Evolutionary conservation across 2,329 filamentous ascomycete species (phyloP).

Genomic region (Coniochaeta sp.): DNA sequence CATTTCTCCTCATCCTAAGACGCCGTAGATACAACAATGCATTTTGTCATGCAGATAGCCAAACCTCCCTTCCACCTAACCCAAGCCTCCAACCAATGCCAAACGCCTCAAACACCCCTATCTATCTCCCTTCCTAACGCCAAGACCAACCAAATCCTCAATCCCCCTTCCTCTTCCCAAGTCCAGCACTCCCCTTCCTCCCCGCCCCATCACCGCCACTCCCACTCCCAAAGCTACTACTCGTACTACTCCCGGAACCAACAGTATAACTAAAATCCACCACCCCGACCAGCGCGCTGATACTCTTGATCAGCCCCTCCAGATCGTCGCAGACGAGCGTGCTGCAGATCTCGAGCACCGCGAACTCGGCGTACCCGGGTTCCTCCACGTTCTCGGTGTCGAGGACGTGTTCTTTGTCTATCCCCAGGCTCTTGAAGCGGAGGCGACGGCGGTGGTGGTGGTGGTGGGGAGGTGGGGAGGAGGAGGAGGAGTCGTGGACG

Average conservation of each 20-base stretch:
- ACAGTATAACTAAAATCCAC: slow-evolving; percentile 66
- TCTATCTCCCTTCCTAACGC: too few species aligned
- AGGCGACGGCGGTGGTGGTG: neutral
- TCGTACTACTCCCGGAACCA: slow-evolving; percentile 14
- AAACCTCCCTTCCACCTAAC: too few species aligned
- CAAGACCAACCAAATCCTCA: neutral
- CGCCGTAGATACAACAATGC: too few species aligned
- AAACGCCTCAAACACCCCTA: neutral
- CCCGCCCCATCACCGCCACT: neutral
- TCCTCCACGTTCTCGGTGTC: slow-evolving; percentile 60
- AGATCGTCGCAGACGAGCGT: slow-evolving; percentile 64
- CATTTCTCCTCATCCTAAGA: too few species aligned
- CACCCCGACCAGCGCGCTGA: slow-evolving; percentile 64
- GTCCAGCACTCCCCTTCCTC: slow-evolving; percentile 5
- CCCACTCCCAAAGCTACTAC: slow-evolving; percentile 1
- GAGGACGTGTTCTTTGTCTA: slow-evolving; percentile 45
- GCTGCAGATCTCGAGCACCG: slow-evolving; percentile 66
- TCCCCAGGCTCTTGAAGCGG: too few species aligned
- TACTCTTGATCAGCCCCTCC: slow-evolving; percentile 50
- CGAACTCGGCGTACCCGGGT: slow-evolving; percentile 68
- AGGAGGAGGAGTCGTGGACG: neutral
- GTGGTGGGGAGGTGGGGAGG: neutral
- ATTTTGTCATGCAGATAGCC: too few species aligned
- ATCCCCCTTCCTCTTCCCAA: slow-evolving; percentile 15
- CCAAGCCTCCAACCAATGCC: neutral